phyloP scores from a whole-genome alignment of 306 rosid species.

The Prunus mongolica region DNA sequence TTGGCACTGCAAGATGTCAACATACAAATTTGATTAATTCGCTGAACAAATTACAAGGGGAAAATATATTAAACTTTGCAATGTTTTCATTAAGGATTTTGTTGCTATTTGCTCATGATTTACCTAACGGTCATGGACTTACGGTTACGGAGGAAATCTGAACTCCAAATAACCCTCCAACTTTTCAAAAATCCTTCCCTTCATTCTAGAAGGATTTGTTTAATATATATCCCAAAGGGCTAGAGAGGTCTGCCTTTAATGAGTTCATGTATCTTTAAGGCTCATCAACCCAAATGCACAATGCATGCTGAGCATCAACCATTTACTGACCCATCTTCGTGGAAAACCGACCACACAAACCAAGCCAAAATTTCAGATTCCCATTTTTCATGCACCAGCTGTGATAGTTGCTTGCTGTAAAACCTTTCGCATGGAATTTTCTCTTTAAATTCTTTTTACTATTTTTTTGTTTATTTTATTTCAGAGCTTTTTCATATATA shows the following conservation, averaged over 20 bases:
- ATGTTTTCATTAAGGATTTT: not conserved
- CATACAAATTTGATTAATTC: not conserved
- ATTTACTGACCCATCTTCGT: not conserved
- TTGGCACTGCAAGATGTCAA: constrained; percentile 57
- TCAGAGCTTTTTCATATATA: not conserved
- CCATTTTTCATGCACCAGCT: not conserved
- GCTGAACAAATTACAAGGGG: not conserved
- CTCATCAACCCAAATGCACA: not conserved
- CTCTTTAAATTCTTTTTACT: not conserved
- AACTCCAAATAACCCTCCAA: not conserved
- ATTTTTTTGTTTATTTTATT: not conserved
- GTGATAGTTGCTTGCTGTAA: not conserved
- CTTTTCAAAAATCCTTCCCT: not conserved
- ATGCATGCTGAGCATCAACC: not conserved
- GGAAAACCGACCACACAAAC: not conserved
- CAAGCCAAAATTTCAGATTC: not conserved
- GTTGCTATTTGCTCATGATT: not conserved
- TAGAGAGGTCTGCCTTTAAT: not conserved
- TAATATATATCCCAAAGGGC: not conserved
- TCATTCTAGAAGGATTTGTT: not conserved
- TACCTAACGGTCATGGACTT: not conserved
- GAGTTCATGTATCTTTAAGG: not conserved
- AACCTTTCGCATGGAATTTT: not conserved
- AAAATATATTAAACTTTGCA: not conserved
- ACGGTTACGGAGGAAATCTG: not conserved